Base-by-base conservation (phyloP, 2,329 filamentous ascomycete genomes). In the Claviceps digitariae region DNA sequence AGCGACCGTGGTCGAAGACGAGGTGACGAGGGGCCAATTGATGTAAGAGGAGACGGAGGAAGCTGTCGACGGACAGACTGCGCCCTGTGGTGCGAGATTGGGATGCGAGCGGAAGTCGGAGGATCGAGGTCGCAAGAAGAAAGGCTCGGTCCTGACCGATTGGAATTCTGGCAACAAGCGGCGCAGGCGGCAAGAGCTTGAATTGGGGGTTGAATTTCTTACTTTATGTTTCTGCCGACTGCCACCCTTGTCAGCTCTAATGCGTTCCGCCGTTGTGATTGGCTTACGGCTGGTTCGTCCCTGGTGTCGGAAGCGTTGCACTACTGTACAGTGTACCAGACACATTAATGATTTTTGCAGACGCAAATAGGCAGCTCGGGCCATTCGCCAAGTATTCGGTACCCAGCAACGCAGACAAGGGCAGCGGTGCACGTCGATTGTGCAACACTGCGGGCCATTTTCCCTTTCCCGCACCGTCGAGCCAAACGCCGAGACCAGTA, bases 21-120 rank as follows among this genome's bases (percentile, higher is more conserved):
- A 52, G 40, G 38, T n/a, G 4, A 40, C 45, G 40, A 48, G 56
- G 57, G 58, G 36, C 45, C 36, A 53, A 51, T 53, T 53, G 54
- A 21, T 9, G 2, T 25, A 48, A 41, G n/a, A n/a, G 20, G 38
- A 34, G 21, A 15, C 12, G 31, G 27, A 25, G 23, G 9, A 46
- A 25, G 20, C 43, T 20, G 20, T 27, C 36, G 27, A 40, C 20
- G 3, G 23, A 20, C 25, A 21, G 38, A 29, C 20, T 20, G 40
- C 20, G 50, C 31, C 25, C 23, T 53, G 25, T 27, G 43, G 23
- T 38, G 36, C 20, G 27, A 34, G 23, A 31, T 38, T 48, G 27
- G 31, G 47, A 21, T 44, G 48, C n/a, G 27, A 15, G 51, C 36
- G 17, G 36, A 8, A 38, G 8, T 44, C 41, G 41, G 21, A 44